These are phyloP conservation scores for Novymonas esmeraldas DNA, from an alignment of 208 protist species.

Conservation along the genomic window DNA sequence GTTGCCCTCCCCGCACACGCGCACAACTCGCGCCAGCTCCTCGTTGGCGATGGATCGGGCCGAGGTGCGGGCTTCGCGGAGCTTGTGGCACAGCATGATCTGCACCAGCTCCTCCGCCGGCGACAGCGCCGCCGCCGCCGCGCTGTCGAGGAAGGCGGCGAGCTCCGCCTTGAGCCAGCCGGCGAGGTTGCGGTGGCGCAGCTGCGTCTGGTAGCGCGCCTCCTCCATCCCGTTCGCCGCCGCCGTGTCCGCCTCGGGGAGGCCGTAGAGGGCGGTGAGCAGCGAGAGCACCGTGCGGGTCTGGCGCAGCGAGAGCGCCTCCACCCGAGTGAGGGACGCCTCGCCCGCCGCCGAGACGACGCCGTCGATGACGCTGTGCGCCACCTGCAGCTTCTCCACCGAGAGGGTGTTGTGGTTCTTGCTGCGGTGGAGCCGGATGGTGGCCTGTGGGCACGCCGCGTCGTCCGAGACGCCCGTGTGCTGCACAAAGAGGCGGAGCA, in stretches of 20 bases:
- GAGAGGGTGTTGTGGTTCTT: conserved; percentile 63
- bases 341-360: conserved; percentile 7
- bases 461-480: conserved; percentile 20
- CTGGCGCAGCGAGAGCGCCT: conserved; percentile 61
- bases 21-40: conserved; percentile 73
- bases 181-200: conserved; percentile 75
- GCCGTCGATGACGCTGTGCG: conserved; percentile 24
- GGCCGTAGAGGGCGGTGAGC: conserved; percentile 78
- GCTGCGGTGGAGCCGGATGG: conserved; percentile 32
- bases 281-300: conserved; percentile 59
- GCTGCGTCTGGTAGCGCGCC: conserved; percentile 69
- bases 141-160: conserved; percentile 32
- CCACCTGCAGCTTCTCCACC: conserved; percentile 60
- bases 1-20: conserved; percentile 85
- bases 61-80: conserved; percentile 57
- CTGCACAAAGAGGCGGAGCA: conserved; percentile 47
- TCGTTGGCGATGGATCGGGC: conserved; percentile 46
- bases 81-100: conserved; percentile 78
- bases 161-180: conserved; percentile 78
- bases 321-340: conserved; percentile 39
- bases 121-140: conserved; percentile 4
- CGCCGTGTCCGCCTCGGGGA: conserved; percentile 72
- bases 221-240: conserved; percentile 72
- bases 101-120: conserved; percentile 69
- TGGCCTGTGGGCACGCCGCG: conserved; percentile 14